These are phyloP conservation scores for Orbilia blumenaviensis DNA, from an alignment of 2,329 filamentous ascomycete species.

Conservation along the genomic window DNA sequence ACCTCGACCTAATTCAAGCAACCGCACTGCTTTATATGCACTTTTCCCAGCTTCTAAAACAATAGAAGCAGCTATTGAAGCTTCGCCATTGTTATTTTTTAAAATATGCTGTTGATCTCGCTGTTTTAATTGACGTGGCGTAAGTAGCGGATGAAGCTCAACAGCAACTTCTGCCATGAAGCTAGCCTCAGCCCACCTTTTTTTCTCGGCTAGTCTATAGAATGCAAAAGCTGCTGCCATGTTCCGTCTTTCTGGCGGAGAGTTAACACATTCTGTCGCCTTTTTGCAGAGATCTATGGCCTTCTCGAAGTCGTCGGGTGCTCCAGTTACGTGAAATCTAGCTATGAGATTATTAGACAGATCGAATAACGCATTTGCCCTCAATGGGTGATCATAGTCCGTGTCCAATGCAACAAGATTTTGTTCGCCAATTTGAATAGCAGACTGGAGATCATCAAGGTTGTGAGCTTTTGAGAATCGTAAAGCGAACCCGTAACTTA, in stretches of 20 bases:
- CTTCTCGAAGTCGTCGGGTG: too few species aligned
- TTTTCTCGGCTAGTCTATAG: background rate
- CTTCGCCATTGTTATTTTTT: constrained; percentile 28
- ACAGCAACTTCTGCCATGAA: constrained; percentile 28
- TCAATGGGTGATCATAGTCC: too few species aligned
- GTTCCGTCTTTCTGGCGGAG: background rate
- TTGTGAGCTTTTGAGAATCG: too few species aligned
- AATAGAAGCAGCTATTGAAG: constrained; percentile 35
- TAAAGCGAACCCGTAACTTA: too few species aligned
- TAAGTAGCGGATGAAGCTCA: constrained; percentile 22
- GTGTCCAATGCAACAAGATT: too few species aligned
- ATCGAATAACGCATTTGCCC: too few species aligned
- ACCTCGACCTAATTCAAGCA: constrained; percentile 54
- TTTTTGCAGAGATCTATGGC: too few species aligned
- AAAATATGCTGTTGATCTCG: constrained; percentile 53
- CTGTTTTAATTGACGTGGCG: constrained; percentile 48
- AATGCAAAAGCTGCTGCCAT: background rate
- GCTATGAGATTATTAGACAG: too few species aligned
- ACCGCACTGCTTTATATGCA: constrained; percentile 30
- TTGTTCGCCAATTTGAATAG: too few species aligned
- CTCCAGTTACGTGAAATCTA: too few species aligned
- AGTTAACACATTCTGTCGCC: background rate
- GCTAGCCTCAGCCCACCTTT: constrained; percentile 4
- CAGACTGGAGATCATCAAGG: too few species aligned
- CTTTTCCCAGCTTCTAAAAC: constrained; percentile 42